Evolutionary conservation across 495 filamentous ascomycete genomes (phyloP).

Genomic region (Podospora pseudopauciseta): DNA sequence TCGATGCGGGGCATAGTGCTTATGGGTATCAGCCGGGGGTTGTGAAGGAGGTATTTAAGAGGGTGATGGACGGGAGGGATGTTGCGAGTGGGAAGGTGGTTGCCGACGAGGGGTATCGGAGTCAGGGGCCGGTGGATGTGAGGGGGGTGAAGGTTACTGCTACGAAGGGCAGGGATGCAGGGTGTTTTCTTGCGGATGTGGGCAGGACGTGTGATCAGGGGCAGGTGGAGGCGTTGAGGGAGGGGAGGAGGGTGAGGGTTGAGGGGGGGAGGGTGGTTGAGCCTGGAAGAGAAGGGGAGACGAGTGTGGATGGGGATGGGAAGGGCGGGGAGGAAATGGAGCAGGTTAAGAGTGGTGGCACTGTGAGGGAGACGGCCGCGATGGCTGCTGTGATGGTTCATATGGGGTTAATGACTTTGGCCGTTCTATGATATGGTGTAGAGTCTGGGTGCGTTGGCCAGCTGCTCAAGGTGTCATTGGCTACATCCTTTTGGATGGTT

Average conservation of each 20-base stretch:
- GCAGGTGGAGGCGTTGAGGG: not conserved
- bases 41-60: conserved; percentile 1
- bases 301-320: not conserved
- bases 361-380: not conserved
- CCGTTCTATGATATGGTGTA: not conserved
- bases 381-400: not conserved
- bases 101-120: not conserved
- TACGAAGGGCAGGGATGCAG: not conserved
- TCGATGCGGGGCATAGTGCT: conserved; percentile 59
- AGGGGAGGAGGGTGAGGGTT: not conserved
- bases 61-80: conserved; percentile 1
- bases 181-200: conserved; percentile 4
- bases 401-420: not conserved
- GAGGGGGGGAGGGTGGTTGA: conserved; percentile 1
- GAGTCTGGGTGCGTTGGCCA: no score
- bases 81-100: not conserved
- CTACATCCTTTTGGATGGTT: not conserved
- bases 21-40: conserved; percentile 36
- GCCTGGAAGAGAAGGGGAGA: not conserved
- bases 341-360: not conserved
- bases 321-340: not conserved
- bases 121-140: not conserved
- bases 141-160: not conserved
- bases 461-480: not conserved
- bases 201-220: not conserved